Conservation (phyloP, 2,329 filamentous ascomycete genomes). For the Cryphonectria japonica region DNA sequence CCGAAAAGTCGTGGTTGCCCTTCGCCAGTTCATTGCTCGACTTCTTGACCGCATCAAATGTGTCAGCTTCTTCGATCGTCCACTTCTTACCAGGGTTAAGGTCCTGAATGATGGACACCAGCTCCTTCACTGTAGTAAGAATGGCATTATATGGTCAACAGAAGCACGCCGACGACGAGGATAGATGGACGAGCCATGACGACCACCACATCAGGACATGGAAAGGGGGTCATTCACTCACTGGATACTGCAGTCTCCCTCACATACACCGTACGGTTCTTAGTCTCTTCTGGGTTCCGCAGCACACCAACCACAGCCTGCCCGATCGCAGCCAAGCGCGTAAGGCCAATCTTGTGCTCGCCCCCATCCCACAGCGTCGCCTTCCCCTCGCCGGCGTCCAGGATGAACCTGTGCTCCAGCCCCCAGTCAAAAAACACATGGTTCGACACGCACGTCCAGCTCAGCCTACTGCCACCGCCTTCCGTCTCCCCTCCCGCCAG, state of each 20-base stretch:
- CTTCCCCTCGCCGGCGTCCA: conserved; percentile 47
- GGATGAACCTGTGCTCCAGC: conserved; percentile 45
- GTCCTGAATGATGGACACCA: conserved; percentile 20
- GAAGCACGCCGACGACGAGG: neutral
- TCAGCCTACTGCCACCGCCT: conserved; percentile 42
- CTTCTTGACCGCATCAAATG: conserved; percentile 8
- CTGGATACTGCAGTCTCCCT: conserved; percentile 37
- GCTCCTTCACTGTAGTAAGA: conserved; percentile 12
- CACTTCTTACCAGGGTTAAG: conserved; percentile 18
- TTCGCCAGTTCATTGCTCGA: conserved; percentile 15
- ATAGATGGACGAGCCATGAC: neutral
- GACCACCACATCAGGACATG: neutral
- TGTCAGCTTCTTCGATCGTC: conserved; percentile 15
- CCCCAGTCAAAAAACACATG: conserved; percentile 65
- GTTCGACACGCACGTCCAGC: conserved; percentile 59
- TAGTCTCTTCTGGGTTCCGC: conserved; percentile 53
- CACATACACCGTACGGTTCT: conserved; percentile 54
- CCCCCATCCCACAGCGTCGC: conserved; percentile 55
- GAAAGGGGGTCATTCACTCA: neutral
- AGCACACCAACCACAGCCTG: conserved; percentile 54
- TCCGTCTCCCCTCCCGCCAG: conserved; percentile 37
- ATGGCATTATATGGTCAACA: neutral
- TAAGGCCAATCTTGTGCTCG: conserved; percentile 49
- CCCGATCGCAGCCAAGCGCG: conserved; percentile 51
- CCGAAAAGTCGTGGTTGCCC: conserved; percentile 2